Conservation (phyloP, 208 protist species). For the Angomonas deanei region DNA sequence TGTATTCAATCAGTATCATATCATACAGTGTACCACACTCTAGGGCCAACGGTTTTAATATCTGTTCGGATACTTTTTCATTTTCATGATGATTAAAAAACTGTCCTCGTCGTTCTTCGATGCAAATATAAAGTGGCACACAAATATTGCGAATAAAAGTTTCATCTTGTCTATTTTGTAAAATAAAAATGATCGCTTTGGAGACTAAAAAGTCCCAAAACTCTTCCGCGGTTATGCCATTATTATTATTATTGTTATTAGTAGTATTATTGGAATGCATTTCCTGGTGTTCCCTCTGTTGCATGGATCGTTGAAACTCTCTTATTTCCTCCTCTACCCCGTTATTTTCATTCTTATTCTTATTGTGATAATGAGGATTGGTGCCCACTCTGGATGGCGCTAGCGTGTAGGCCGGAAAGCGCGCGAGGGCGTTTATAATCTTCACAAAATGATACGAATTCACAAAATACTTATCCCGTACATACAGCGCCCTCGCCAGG, state of each 20-base stretch:
- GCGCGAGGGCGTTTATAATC: slow-evolving; percentile 47
- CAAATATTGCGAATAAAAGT: too few species aligned
- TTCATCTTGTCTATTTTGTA: slow-evolving; percentile 8
- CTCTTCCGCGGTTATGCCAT: slow-evolving; percentile 27
- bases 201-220: slow-evolving; percentile 73
- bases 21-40: too few species aligned
- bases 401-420: slow-evolving; percentile 26
- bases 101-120: slow-evolving; percentile 33
- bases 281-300: not conserved
- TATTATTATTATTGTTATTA: not conserved
- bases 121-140: slow-evolving; percentile 28
- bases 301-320: too few species aligned
- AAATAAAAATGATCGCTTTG: slow-evolving; percentile 78
- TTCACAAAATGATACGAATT: slow-evolving; percentile 79
- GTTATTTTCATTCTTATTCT: too few species aligned
- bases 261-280: slow-evolving; percentile 3
- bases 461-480: slow-evolving; percentile 44
- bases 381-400: too few species aligned
- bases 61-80: not conserved
- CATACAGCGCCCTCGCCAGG: slow-evolving; percentile 37
- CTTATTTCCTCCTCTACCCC: too few species aligned
- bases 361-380: too few species aligned
- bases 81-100: slow-evolving; percentile 7
- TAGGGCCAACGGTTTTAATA: too few species aligned
- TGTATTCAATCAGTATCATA: too few species aligned